Percentiles rank a stretch among this genome's conserved stretches.
phyloP scores from a whole-genome alignment of 1,284 basidiomycete species.

The Papiliotrema terrestris region DNA sequence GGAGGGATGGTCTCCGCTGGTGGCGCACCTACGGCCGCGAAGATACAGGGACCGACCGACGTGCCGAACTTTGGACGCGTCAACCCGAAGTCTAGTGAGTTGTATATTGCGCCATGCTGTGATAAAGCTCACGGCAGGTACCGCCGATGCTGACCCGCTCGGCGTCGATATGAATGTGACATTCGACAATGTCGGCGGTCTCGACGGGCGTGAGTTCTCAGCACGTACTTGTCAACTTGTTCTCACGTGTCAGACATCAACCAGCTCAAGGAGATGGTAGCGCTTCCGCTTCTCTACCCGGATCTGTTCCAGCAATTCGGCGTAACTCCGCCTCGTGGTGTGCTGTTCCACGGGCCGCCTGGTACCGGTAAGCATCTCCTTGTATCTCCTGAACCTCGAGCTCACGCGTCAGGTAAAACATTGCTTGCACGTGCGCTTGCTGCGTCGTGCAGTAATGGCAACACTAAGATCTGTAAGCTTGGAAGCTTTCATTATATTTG shows the following conservation, averaged over 20 bases:
- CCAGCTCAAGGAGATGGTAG: conserved; percentile 97
- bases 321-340: conserved; percentile 92
- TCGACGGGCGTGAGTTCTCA: conserved; percentile 74
- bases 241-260: conserved; percentile 68
- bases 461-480: conserved; percentile 78
- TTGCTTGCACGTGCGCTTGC: conserved; percentile 90
- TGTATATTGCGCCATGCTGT: background rate
- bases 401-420: conserved; percentile 59
- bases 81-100: conserved; percentile 44
- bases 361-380: conserved; percentile 63
- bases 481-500: background rate
- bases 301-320: conserved; percentile 96
- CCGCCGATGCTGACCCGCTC: conserved; percentile 96
- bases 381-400: too few species aligned
- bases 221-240: background rate
- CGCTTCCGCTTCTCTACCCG: conserved; percentile 91
- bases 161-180: conserved; percentile 91
- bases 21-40: conserved; percentile 69
- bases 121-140: conserved; percentile 50
- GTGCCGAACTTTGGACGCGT: conserved; percentile 46
- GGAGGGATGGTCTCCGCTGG: conserved; percentile 4
- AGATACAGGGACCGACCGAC: conserved; percentile 51
- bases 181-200: conserved; percentile 95
- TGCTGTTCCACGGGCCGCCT: conserved; percentile 94
- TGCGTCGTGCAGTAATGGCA: conserved; percentile 84